Conservation (phyloP, 2,329 filamentous ascomycete genomes). For the Claviceps spartinae region DNA sequence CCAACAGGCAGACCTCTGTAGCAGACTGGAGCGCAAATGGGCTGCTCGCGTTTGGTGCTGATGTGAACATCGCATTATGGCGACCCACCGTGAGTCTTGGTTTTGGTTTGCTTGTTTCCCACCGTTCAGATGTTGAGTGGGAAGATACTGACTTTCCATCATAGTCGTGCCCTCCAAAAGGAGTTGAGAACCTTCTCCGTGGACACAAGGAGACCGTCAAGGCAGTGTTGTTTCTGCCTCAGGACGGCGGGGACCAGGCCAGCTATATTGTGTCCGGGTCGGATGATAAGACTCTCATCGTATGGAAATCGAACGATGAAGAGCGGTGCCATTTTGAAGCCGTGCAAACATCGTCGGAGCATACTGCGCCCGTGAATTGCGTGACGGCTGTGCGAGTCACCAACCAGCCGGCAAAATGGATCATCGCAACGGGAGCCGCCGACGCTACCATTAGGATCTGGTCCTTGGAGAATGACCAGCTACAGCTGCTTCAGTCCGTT, state of each 20-base stretch:
- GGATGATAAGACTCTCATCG: constrained; percentile 61
- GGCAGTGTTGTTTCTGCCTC: constrained; percentile 63
- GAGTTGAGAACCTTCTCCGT: constrained; percentile 53
- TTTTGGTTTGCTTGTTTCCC: neutral
- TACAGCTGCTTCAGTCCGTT: constrained; percentile 55
- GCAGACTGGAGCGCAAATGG: constrained; percentile 75
- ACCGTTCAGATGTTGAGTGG: neutral
- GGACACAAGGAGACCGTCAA: constrained; percentile 75
- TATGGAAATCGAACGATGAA: constrained; percentile 44
- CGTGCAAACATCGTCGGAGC: constrained; percentile 44
- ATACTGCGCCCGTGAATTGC: constrained; percentile 65
- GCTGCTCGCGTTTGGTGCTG: constrained; percentile 75
- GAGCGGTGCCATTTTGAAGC: constrained; percentile 21
- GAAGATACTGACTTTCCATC: neutral
- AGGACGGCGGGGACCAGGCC: constrained; percentile 26
- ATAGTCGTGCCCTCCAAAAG: constrained; percentile 29
- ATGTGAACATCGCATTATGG: constrained; percentile 84
- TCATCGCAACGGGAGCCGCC: constrained; percentile 67
- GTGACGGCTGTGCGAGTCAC: constrained; percentile 31
- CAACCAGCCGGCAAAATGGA: constrained; percentile 18
- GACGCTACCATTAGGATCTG: constrained; percentile 64
- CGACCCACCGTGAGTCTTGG: constrained; percentile 50
- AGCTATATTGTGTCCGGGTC: constrained; percentile 64
- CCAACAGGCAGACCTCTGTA: constrained; percentile 77
- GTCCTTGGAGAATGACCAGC: constrained; percentile 40